phyloP scores from a whole-genome alignment of 2,329 filamentous ascomycete genomes.

The Cercospora sojina region DNA sequence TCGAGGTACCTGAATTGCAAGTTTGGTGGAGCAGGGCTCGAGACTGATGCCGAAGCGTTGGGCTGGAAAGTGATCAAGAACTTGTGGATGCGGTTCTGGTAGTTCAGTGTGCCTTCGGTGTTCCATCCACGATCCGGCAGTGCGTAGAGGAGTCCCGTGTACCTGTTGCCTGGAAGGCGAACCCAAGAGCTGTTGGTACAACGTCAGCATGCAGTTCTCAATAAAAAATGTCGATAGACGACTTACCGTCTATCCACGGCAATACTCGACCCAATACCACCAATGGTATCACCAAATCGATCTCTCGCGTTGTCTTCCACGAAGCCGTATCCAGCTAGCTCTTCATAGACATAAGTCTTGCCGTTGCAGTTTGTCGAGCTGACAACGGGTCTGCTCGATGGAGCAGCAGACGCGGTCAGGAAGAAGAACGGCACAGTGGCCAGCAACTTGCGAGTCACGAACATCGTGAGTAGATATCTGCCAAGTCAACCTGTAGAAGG shows the following conservation, averaged over 20 bases:
- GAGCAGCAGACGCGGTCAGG: not conserved
- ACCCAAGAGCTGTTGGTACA: not conserved
- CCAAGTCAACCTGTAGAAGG: not conserved
- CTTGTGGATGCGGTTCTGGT: conserved; percentile 66
- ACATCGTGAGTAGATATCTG: not conserved
- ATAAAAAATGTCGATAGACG: not conserved
- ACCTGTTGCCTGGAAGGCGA: conserved; percentile 43
- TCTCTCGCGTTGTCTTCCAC: conserved; percentile 60
- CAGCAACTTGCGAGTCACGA: not conserved
- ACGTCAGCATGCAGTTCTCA: not conserved
- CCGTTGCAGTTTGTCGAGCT: conserved; percentile 59
- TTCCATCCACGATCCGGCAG: conserved; percentile 66
- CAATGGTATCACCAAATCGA: conserved; percentile 68
- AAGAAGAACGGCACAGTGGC: not conserved
- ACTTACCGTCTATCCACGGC: conserved; percentile 54
- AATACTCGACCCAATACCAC: conserved; percentile 64
- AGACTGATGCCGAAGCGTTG: conserved; percentile 51
- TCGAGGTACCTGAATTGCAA: conserved; percentile 62
- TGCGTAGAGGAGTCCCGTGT: conserved; percentile 62
- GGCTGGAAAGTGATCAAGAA: conserved; percentile 61
- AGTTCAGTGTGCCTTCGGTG: conserved; percentile 68
- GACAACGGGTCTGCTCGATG: conserved; percentile 29
- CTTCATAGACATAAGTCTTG: conserved; percentile 63
- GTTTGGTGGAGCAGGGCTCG: conserved; percentile 59
- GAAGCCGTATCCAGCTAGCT: conserved; percentile 66